phyloP scores from a whole-genome alignment of 805 yeast species.

The Pichia insulana region DNA sequence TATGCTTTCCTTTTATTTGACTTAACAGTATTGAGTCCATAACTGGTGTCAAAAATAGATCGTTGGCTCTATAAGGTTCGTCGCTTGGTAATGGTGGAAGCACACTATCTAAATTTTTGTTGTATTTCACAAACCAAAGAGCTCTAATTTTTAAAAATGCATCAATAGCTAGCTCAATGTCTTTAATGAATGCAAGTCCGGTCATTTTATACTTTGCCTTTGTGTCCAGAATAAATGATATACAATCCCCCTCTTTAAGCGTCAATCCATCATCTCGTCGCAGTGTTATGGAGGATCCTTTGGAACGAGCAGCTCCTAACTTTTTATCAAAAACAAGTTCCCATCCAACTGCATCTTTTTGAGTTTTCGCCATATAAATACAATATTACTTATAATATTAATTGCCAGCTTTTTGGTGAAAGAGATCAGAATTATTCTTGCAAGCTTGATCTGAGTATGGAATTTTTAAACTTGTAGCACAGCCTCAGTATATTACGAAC shows the following conservation, averaged over 20 bases:
- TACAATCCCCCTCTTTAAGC: slow-evolving; percentile 44
- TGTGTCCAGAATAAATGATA: slow-evolving; percentile 27
- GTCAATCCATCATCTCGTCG: slow-evolving; percentile 41
- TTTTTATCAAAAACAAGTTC: slow-evolving; percentile 16
- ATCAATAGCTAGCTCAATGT: slow-evolving; percentile 42
- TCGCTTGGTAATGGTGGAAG: slow-evolving; percentile 22
- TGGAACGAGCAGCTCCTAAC: slow-evolving; percentile 18
- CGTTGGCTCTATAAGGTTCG: slow-evolving; percentile 29
- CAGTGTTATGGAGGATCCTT: slow-evolving; percentile 23
- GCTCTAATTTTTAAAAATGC: slow-evolving; percentile 41
- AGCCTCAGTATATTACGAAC: no score
- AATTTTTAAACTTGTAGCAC: no score
- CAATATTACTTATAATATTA: no score
- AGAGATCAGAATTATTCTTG: no score
- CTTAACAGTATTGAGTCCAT: slow-evolving; percentile 34
- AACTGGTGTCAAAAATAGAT: slow-evolving; percentile 48
- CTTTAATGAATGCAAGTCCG: slow-evolving; percentile 40
- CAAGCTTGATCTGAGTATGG: no score
- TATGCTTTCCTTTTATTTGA: slow-evolving; percentile 37
- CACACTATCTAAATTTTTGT: slow-evolving; percentile 24
- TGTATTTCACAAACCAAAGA: slow-evolving; percentile 36
- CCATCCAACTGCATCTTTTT: slow-evolving; percentile 31
- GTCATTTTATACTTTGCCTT: slow-evolving; percentile 20
- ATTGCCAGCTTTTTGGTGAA: no score
- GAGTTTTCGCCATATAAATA: slow-evolving; percentile 20